Conservation (phyloP, 2,329 filamentous ascomycete species). For the Rachicladosporium sp. region DNA sequence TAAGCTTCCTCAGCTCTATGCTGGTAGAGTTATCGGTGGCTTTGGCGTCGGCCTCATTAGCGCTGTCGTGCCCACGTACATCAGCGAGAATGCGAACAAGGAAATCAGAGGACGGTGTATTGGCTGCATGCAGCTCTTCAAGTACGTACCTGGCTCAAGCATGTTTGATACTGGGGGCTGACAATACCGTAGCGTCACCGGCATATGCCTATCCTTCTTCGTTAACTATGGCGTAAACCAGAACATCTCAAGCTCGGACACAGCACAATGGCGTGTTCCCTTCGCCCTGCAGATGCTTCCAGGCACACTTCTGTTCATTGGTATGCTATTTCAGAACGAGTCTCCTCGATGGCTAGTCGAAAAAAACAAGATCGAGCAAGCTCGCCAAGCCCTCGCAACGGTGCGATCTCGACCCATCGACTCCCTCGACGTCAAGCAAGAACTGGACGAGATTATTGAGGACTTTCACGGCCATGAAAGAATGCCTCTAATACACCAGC, state of each 20-base stretch:
- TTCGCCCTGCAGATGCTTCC: conserved; percentile 42
- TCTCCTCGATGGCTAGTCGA: conserved; percentile 44
- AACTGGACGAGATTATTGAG: conserved; percentile 33
- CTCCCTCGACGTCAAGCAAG: conserved; percentile 25
- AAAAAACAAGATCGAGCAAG: conserved; percentile 35
- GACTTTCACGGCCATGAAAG: conserved; percentile 33
- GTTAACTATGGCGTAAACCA: conserved; percentile 40
- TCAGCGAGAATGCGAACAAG: conserved; percentile 34
- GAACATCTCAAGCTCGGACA: conserved; percentile 29
- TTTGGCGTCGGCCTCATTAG: conserved; percentile 32
- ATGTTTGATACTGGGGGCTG: conserved; percentile 25
- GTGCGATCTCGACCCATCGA: conserved; percentile 27
- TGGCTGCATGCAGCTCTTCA: conserved; percentile 20
- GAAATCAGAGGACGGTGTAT: conserved; percentile 19
- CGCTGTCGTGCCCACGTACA: conserved; percentile 33
- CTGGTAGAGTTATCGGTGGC: conserved; percentile 32
- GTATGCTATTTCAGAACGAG: conserved; percentile 40
- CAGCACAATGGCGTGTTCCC: conserved; percentile 42
- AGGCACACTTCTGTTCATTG: conserved; percentile 36
- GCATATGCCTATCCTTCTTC: conserved; percentile 40
- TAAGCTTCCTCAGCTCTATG: conserved; percentile 28
- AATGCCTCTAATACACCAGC: conserved; percentile 26
- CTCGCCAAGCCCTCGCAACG: conserved; percentile 27
- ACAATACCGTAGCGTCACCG: conserved; percentile 27
- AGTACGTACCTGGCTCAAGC: conserved; percentile 13